phyloP scores from a whole-genome alignment of 2,329 filamentous ascomycete species.

The Alternaria sp. region DNA sequence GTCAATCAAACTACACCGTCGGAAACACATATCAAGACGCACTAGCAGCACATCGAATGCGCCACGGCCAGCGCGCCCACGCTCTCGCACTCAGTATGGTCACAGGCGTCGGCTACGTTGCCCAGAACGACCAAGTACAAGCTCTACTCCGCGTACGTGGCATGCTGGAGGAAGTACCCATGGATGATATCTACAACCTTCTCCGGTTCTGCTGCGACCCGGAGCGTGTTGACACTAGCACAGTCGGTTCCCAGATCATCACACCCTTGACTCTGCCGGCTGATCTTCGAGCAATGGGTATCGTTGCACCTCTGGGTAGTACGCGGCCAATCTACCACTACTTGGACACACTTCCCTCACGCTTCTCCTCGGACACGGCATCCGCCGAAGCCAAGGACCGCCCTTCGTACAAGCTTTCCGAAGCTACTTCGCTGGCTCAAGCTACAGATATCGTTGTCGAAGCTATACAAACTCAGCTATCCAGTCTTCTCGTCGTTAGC shows the following conservation, averaged over 20 bases:
- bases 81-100: slow-evolving; percentile 32
- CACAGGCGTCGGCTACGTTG: slow-evolving; percentile 22
- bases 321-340: slow-evolving; percentile 21
- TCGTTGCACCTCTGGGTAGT: slow-evolving; percentile 28
- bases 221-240: slow-evolving; percentile 4
- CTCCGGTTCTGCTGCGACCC: slow-evolving; percentile 30
- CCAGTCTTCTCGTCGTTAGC: slow-evolving; percentile 19
- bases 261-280: slow-evolving; percentile 28
- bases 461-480: slow-evolving; percentile 23
- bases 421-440: slow-evolving; percentile 15
- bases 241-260: slow-evolving; percentile 25
- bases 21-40: slow-evolving; percentile 39
- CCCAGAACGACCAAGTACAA: slow-evolving; percentile 24
- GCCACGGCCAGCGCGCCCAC: slow-evolving; percentile 23
- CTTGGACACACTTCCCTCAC: slow-evolving; percentile 19
- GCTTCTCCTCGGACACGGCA: slow-evolving; percentile 4
- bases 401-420: slow-evolving; percentile 10
- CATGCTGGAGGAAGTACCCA: slow-evolving; percentile 23
- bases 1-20: slow-evolving; percentile 37
- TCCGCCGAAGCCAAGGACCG: slow-evolving; percentile 16
- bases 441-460: slow-evolving; percentile 22
- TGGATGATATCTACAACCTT: slow-evolving; percentile 30
- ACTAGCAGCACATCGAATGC: slow-evolving; percentile 31
- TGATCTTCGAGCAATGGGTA: slow-evolving; percentile 22
- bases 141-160: slow-evolving; percentile 15